Evolutionary conservation across 2,329 filamentous ascomycete species (phyloP).

Genomic region (Neofusicoccum umdonicola): DNA sequence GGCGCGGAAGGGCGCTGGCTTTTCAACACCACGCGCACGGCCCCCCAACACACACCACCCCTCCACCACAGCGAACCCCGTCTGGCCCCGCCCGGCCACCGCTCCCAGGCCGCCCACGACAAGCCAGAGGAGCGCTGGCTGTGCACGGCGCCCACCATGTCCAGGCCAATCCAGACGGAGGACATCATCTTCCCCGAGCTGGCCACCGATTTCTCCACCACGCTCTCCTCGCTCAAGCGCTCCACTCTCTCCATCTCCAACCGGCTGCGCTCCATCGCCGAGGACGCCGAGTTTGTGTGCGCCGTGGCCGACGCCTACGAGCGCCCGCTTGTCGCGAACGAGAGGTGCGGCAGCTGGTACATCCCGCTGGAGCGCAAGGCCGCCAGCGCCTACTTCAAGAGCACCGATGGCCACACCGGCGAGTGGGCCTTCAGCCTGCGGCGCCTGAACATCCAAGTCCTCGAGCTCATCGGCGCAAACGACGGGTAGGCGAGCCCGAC

Average conservation of each 20-base stretch:
- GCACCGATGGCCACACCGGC: conserved; percentile 88
- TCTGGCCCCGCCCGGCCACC: not conserved
- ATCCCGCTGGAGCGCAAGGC: conserved; percentile 63
- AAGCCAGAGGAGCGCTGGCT: too few species aligned
- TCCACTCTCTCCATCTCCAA: conserved; percentile 77
- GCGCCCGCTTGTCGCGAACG: conserved; percentile 82
- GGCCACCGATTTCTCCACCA: conserved; percentile 65
- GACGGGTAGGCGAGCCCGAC: conserved; percentile 58
- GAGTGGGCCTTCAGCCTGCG: conserved; percentile 89
- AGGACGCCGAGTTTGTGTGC: conserved; percentile 73
- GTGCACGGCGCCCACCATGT: not conserved
- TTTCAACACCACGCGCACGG: conserved; percentile 12
- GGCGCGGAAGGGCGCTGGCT: not conserved
- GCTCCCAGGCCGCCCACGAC: not conserved
- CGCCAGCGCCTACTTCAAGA: conserved; percentile 92
- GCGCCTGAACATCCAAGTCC: conserved; percentile 78
- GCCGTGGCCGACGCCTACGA: conserved; percentile 55
- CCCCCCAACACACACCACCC: not conserved
- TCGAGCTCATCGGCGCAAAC: conserved; percentile 63
- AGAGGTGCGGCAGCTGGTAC: conserved; percentile 96
- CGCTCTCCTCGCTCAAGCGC: conserved; percentile 69
- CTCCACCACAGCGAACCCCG: not conserved
- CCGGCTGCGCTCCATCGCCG: conserved; percentile 73
- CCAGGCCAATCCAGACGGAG: conserved; percentile 26
- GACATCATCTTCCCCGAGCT: conserved; percentile 55